Evolutionary conservation across 2,329 filamentous ascomycete species (phyloP).

Genomic region (Fusarium kyushuense): DNA sequence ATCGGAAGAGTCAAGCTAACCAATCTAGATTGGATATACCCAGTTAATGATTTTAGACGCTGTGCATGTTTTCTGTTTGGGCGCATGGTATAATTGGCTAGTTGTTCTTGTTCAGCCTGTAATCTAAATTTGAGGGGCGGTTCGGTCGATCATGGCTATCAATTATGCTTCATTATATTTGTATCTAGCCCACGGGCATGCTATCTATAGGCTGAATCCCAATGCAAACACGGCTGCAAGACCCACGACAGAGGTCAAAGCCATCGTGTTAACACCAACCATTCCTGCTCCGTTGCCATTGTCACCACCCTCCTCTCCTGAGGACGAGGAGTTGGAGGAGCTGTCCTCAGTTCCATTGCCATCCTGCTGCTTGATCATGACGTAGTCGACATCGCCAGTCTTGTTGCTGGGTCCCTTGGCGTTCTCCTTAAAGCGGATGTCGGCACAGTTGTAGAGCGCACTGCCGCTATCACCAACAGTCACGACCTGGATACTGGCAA

Average conservation of each 20-base stretch:
- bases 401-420: conserved; percentile 59
- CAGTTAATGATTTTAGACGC: conserved; percentile 29
- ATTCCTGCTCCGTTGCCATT: conserved; percentile 44
- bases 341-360: conserved; percentile 36
- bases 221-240: conserved; percentile 55
- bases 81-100: background rate
- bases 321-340: conserved; percentile 34
- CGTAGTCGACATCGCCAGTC: conserved; percentile 59
- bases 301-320: conserved; percentile 16
- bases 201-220: conserved; percentile 52
- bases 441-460: conserved; percentile 81
- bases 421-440: conserved; percentile 73
- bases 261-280: conserved; percentile 43
- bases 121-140: conserved; percentile 31
- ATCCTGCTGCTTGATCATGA: conserved; percentile 50
- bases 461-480: conserved; percentile 68
- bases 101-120: conserved; percentile 19
- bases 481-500: conserved; percentile 77
- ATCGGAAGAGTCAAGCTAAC: conserved; percentile 22
- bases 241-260: conserved; percentile 54
- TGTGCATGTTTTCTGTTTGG: background rate
- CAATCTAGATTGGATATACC: conserved; percentile 42
- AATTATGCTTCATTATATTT: conserved; percentile 13
- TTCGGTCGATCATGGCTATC: conserved; percentile 13
- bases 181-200: conserved; percentile 3